A percentile compares a stretch with the other conserved stretches of the same genome.
These are phyloP conservation scores for Asterophora parasitica DNA, from an alignment of 768 basidiomycete genomes.

Conservation along the genomic window DNA sequence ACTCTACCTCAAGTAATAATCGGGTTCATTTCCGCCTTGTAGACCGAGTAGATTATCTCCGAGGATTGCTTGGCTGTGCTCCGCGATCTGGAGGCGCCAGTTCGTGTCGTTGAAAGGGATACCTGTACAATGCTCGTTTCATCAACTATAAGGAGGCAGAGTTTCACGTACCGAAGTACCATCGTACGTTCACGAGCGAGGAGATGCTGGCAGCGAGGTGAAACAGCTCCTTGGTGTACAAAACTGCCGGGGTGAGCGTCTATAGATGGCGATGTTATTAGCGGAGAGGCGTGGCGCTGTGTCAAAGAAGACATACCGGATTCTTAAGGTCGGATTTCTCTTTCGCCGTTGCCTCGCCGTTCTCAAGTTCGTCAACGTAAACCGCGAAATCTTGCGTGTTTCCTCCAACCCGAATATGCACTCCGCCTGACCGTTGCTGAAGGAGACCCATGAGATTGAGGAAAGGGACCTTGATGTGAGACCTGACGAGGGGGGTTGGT, in stretches of 20 bases:
- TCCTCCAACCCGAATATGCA: constrained; percentile 57
- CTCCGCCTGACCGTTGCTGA: constrained; percentile 47
- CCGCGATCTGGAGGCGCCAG: constrained; percentile 51
- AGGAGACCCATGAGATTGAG: constrained; percentile 64
- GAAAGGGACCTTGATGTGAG: constrained; percentile 49
- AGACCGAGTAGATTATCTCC: constrained; percentile 60
- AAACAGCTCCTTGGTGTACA: constrained; percentile 63
- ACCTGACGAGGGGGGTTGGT: constrained; percentile 27
- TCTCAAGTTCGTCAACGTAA: constrained; percentile 34
- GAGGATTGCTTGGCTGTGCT: constrained; percentile 54
- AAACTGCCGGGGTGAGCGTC: constrained; percentile 65
- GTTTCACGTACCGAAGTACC: constrained; percentile 48
- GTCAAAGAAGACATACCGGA: constrained; percentile 21
- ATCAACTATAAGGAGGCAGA: neutral
- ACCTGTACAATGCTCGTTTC: constrained; percentile 16
- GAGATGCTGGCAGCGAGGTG: constrained; percentile 61
- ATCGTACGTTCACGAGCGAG: constrained; percentile 49
- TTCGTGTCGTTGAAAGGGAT: constrained; percentile 68
- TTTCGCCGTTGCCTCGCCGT: constrained; percentile 43
- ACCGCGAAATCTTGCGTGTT: constrained; percentile 58
- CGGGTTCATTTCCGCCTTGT: constrained; percentile 75
- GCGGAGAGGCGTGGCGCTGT: neutral
- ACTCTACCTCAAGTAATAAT: constrained; percentile 51
- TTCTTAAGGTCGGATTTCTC: constrained; percentile 24
- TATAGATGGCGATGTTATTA: constrained; percentile 6